These are phyloP conservation scores for Ogataea nonfermentans DNA, from an alignment of 805 yeast genomes.

Conservation along the genomic window DNA sequence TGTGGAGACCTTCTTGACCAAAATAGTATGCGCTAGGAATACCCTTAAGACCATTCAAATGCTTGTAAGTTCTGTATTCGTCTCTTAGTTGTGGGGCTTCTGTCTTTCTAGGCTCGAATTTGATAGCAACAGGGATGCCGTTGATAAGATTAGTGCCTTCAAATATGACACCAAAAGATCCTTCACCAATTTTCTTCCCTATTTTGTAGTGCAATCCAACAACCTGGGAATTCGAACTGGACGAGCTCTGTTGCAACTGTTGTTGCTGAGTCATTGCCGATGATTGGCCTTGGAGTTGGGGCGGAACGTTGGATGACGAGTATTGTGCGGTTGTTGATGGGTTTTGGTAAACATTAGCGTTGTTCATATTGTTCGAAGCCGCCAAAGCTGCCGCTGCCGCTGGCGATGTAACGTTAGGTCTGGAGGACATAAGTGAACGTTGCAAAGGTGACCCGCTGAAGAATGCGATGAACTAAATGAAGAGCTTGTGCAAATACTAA, in stretches of 20 bases:
- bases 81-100: conserved; percentile 98
- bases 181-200: conserved; percentile 97
- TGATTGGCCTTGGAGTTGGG: conserved; percentile 17
- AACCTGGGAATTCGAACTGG: conserved; percentile 48
- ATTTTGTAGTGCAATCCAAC: conserved; percentile 96
- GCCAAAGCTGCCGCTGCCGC: conserved; percentile 38
- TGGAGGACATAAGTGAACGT: conserved; percentile 21
- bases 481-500: neutral
- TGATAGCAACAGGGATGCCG: conserved; percentile 92
- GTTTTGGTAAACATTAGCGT: conserved; percentile 25
- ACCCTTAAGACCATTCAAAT: conserved; percentile 76
- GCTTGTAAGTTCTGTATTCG: conserved; percentile 93
- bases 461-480: conserved; percentile 8
- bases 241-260: conserved; percentile 15
- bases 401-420: conserved; percentile 29
- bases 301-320: conserved; percentile 23
- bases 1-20: conserved; percentile 97
- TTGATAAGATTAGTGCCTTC: conserved; percentile 93
- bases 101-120: conserved; percentile 93
- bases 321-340: conserved; percentile 32
- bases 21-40: conserved; percentile 96
- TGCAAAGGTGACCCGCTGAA: conserved; percentile 8
- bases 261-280: conserved; percentile 14
- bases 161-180: conserved; percentile 95
- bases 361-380: conserved; percentile 27